Base-by-base conservation (phyloP, 306 rosid species). In the Pyrus communis region DNA sequence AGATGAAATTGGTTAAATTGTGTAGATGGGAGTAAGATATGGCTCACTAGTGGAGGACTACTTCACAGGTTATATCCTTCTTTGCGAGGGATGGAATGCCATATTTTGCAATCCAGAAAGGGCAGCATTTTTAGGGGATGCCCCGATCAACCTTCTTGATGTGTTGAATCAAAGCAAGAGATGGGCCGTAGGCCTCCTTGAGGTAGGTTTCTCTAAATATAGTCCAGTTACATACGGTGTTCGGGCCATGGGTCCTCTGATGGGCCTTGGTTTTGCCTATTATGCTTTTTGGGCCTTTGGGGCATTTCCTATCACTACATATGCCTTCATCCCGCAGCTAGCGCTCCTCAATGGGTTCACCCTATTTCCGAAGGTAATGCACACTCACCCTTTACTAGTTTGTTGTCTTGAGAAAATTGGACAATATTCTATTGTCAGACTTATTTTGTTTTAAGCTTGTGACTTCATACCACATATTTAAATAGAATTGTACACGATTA, bases 11-110 rank as follows among this genome's bases (percentile, higher is more conserved):
- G 5, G 55, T 27, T 15, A 11, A 75, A 25, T 1, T 43, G 22
- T 22, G 60, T 45, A 86, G 84, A 30, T 83, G 59, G 87, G 89
- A 13, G 70, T 83, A 5, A 80, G 81, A 71, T 82, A 87, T 75
- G 90, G 88, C 12, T 74, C 86, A 2, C n/a, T 84, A 4, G 79
- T 75, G 27, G 90, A 87, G 63, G 88, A 82, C 45, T 80, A 18
- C 59, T 57, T 6, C 74, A 82, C 86, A 7, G 80, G 83, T 0
- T 84, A 42, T 49, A 30, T 18, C 9, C n/a, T 70, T 25, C 70
- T 80, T 8, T 74, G 82, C 5, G 76, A 87, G 65, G 90, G 88
- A 17, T 87, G 88, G 88, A 80, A 38, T 33, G 1, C 76, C 31
- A 42, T 77, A 40, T 75, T 87, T 13, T 84, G 88, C 68, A 79